A percentile compares a stretch with the other conserved stretches of the same genome.
Evolutionary conservation across 805 yeast genomes (phyloP).

Genomic region (Kuraishia floccosa): DNA sequence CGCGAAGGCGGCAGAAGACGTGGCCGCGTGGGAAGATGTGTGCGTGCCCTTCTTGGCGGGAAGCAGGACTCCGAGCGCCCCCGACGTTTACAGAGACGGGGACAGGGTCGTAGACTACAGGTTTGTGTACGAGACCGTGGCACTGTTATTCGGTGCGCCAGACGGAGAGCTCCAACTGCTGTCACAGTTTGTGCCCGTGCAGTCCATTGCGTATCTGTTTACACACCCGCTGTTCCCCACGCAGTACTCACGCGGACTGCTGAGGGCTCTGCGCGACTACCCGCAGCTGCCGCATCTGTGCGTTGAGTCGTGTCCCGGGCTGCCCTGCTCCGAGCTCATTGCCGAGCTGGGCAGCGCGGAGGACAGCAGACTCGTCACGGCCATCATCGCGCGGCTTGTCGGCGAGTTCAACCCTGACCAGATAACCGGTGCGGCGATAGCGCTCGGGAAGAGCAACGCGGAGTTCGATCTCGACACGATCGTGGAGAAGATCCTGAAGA

Average conservation of each 20-base stretch:
- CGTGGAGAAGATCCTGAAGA: constrained; percentile 30
- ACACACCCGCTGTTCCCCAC: constrained; percentile 84
- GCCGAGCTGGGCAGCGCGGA: constrained; percentile 43
- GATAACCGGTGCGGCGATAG: constrained; percentile 37
- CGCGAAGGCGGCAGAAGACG: constrained; percentile 9
- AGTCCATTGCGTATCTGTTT: constrained; percentile 57
- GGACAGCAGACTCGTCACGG: constrained; percentile 56
- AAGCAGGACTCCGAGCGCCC: constrained; percentile 17
- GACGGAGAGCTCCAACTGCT: constrained; percentile 12
- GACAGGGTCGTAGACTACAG: constrained; percentile 56
- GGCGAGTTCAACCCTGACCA: constrained; percentile 53
- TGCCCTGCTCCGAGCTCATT: constrained; percentile 54
- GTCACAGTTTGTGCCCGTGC: constrained; percentile 34
- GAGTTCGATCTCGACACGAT: constrained; percentile 27
- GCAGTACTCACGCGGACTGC: constrained; percentile 39
- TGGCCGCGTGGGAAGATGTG: constrained; percentile 17
- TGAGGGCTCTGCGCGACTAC: constrained; percentile 37
- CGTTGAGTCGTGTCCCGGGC: constrained; percentile 63
- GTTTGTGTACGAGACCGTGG: constrained; percentile 34
- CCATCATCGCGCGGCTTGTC: constrained; percentile 52
- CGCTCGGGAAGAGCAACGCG: constrained; percentile 11
- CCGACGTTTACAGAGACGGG: constrained; percentile 47
- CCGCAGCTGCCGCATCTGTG: constrained; percentile 74
- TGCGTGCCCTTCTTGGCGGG: constrained; percentile 19
- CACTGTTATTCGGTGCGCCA: constrained; percentile 24